Evolutionary conservation across 257 asterid genomes (phyloP), one percentile per base, ranked within the genome.

Genomic region (Jacaranda copaia): DNA sequence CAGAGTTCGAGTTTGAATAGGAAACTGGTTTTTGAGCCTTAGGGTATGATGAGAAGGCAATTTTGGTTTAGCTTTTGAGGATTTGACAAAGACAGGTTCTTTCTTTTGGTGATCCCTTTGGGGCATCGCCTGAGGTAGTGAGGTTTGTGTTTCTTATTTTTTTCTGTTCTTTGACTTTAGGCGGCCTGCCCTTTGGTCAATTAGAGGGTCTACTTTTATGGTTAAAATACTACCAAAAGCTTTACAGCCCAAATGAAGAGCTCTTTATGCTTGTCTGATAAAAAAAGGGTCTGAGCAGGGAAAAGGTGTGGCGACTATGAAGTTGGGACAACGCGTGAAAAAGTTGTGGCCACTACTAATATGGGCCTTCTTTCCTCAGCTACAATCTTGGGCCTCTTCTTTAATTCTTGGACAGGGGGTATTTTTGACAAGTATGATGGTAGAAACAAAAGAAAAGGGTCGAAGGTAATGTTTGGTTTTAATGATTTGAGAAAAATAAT

Each of bases 11-110:
- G 69, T 42, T 49, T 40, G 84, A 43, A 62, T 70, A 40, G 83
- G 70, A 64, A 16, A 43, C 59, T 12, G n/a, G 1, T 2, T 20
- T 43, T 32, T 73, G 73, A 82, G 85, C 86, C 82, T 80, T 86
- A 61, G 71, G 75, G 70, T 76, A 57, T 57, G 64, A 49, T 77
- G 91, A 89, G 86, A 72, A 86, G 95, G 81, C 92, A 85, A 67
- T 39, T 60, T 62, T 57, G 82, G 53, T 48, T 76, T 63, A 74
- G 81, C 93, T 82, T 77, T 87, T 89, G 88, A 78, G 83, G 68
- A 20, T 77, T 65, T 53, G 86, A 68, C 59, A 83, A 74, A 73
- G 84, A 83, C 86, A 45, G 19, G 15, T 40, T 65, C 68, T 40
- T 56, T 74, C 8, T 9, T 71, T 72, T 63, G 83, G 58, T 40